Conservation (phyloP, 371 early-diverging fungal species). For the Syncephalastrum contaminatum region DNA sequence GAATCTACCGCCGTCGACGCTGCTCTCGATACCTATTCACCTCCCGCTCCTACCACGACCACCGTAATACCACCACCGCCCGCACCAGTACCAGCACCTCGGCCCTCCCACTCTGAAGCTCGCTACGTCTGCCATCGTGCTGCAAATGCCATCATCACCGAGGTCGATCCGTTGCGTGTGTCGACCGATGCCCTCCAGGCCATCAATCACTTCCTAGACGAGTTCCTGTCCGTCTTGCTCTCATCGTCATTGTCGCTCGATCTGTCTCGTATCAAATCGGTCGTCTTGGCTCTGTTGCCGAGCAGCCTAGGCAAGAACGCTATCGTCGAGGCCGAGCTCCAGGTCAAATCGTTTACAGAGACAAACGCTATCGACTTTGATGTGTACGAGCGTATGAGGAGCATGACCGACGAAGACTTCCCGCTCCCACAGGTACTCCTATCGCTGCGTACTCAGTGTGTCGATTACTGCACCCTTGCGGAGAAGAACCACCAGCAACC, state of each 20-base stretch:
- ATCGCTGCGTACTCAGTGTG: constrained; percentile 46
- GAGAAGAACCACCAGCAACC: constrained; percentile 23
- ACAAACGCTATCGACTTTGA: constrained; percentile 27
- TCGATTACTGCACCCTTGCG: constrained; percentile 52
- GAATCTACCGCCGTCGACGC: constrained; percentile 1
- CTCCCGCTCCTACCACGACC: not conserved
- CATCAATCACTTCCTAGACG: constrained; percentile 62
- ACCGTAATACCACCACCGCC: not conserved
- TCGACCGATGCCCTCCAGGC: constrained; percentile 61
- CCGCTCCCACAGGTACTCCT: constrained; percentile 15
- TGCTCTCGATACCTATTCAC: not conserved
- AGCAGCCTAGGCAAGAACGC: constrained; percentile 58
- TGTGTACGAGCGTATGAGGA: constrained; percentile 37
- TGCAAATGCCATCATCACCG: constrained; percentile 65
- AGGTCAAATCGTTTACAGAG: constrained; percentile 55
- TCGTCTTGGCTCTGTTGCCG: constrained; percentile 46
- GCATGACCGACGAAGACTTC: constrained; percentile 12
- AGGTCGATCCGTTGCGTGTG: constrained; percentile 56
- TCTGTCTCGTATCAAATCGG: constrained; percentile 47
- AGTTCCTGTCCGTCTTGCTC: constrained; percentile 51
- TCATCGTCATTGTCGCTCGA: constrained; percentile 47
- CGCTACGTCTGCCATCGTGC: constrained; percentile 62
- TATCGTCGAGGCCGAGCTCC: constrained; percentile 66
- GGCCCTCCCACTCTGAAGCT: constrained; percentile 6
- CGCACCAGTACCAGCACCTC: not conserved